Base-by-base conservation (phyloP, 2,329 filamentous ascomycete genomes). In the Leptodontidium sp. region DNA sequence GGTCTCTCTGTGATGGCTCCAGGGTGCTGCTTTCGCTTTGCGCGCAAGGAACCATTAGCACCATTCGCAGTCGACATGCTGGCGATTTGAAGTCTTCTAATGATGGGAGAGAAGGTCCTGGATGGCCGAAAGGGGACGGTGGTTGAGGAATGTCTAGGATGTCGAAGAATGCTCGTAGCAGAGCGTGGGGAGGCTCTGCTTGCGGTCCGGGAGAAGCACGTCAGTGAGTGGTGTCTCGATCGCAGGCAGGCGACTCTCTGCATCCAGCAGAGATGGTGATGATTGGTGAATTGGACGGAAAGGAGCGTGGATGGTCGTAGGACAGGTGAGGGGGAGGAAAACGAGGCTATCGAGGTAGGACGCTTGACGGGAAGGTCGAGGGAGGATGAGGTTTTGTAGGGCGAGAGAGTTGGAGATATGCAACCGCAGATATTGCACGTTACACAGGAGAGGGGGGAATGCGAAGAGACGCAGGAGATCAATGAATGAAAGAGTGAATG, bases 1-100 rank as follows among this genome's bases (percentile, higher is more conserved):
- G 78, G 78, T 63, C 77, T 71, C 61, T 77, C 77, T 4, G 71
- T 68, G 14, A 69, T 57, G 1, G 70, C 57, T n/a, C 70, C 73
- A 55, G 77, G 73, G 65, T 77, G 73, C 63, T 76, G 74, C 70
- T 79, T 79, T 40, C 78, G 72, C 70, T 79, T 79, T 17, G 72
- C 64, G 59, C 76, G 72, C 38, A 72, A 26, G n/a, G 72, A 70
- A 38, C 73, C 74, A 68, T 77, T 76, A 35, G 62, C 69, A 8
- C 75, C 77, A 55, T 75, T 76, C 76, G 78, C 76, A 40, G 55
- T 75, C 8, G 67, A 68, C 43, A n/a, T 65, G 6, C 63, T 55
- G 45, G 69, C 68, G 35, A 59, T 55, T 40, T 64, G 61, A 50
- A 17, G 32, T 21, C 55, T 57, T 21, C 55, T 61, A 45, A 43